Evolutionary conservation across 139 green algal genomes (phyloP), one percentile per base, ranked within the genome.

Genomic region (Chlorella sorokiniana): DNA sequence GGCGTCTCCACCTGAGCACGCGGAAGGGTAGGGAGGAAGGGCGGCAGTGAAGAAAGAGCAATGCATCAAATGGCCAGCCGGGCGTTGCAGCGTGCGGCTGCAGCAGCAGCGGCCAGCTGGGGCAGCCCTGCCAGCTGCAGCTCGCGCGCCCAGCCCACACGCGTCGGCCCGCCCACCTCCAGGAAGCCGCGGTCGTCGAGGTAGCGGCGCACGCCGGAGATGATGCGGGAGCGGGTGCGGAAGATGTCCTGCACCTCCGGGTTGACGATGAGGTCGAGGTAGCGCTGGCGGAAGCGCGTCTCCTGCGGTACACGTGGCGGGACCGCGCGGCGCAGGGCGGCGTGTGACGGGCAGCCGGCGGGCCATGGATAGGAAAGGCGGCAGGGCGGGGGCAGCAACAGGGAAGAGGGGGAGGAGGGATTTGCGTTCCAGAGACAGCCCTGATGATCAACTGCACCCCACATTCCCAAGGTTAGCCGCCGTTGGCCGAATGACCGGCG

Each of bases 211-310:
- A 99, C 89, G 79, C 94, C 96, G 40, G 90, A 89, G 74, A 99
- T 96, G 86, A 99, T 89, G 42, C 85, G 84, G 14, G 91, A 78
- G 38, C 97, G 91, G 2, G 84, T 93, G 33, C 89, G 64, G 88
- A 99, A 99, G 82, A 97, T 96, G 83, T 89, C 76, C 59, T 91
- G 90, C 14, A 88, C 42, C 4, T 63, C 52, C 8, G 69, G 70
- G 89, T 99, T 99, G 79, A 91, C 91, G 41, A 99, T 98, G 3
- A 98, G 91, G 89, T 99, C 97, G 56, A 99, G 83, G 85, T 99
- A 99, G 14, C 97, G 91, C 93, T 98, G 95, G 44, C 97, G 83
- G 89, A 98, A 99, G 44, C 97, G 88, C 33, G 95, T 98, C 87
- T 99, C 96, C 91, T 97, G 90, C 81, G 96, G 79, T 93, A 93